A percentile compares a stretch with the other conserved stretches of the same genome.
Evolutionary conservation across 352 stramenopile genomes (phyloP).

Genomic region (Phytophthora kernoviae): DNA sequence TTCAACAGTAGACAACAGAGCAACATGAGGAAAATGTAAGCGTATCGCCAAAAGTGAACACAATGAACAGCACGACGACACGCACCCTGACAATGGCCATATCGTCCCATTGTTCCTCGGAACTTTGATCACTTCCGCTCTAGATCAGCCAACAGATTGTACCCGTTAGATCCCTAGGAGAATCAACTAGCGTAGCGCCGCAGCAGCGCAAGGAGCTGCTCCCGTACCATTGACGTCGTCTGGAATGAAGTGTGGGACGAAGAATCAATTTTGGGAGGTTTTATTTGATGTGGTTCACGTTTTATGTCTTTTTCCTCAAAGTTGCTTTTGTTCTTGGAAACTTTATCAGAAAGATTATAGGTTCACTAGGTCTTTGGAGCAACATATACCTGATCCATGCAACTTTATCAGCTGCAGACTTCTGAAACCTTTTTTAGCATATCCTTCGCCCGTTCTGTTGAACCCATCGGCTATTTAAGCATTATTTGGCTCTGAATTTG

Average conservation of each 20-base stretch:
- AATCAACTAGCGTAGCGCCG: no score
- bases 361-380: no score
- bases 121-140: conserved; percentile 51
- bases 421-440: background rate
- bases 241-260: no score
- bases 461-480: background rate
- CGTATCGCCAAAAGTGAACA: no score
- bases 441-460: background rate
- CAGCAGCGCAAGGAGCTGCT: background rate
- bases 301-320: no score
- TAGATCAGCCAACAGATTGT: conserved; percentile 10
- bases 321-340: no score
- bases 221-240: conserved; percentile 21
- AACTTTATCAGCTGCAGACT: background rate
- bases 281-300: conserved; percentile 1
- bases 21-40: conserved; percentile 8
- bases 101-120: conserved; percentile 82
- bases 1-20: background rate
- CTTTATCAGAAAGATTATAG: no score
- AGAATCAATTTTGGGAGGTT: no score
- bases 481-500: background rate
- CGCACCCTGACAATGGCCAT: conserved; percentile 78
- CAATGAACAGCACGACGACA: background rate
- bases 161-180: conserved; percentile 1
- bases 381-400: no score